Base-by-base conservation (phyloP, 306 rosid species). In the Inga oerstediana region DNA sequence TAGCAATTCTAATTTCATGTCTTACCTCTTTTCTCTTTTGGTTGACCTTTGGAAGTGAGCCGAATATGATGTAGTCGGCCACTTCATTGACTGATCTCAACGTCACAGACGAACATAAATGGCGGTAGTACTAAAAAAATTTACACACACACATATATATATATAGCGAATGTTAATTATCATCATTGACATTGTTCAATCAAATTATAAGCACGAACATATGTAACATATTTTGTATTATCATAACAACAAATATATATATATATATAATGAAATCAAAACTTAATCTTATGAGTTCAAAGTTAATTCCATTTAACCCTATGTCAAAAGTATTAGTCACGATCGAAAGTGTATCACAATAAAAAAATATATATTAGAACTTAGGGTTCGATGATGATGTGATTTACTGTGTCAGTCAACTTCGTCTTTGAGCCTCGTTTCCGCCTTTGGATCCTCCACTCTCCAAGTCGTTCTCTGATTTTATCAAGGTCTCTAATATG, bases 1-100 rank as follows among this genome's bases (percentile, higher is more conserved):
- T 30, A 64, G 17, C 58, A 52, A 14, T 17, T 52, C 7, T 1
- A 22, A 10, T 62, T 24, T 27, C 37, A 13, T 12, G 70, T 39
- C 37, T 64, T 34, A 78, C 81, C 81, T 78, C 52, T 15, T 10
- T 19, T 22, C 22, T 71, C 67, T 58, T 72, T 12, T 12, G 37
- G 14, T 13, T 43, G 7, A 45, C 10, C 27, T 30, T 44, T 5
- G 22, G 13, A 30, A 44, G 15, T 30, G 8, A 4, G 0, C 27
- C 35, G 0, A 12, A 68, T 14, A 44, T 52, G 0, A 80, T 72
- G 15, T 24, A 72, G 34, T 45, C 48, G 20, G 48, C 35, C 8
- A 46, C 83, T 2, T 80, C 83, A 0, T 12, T 7, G 3, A 13
- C 20, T 0, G 78, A 72, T 14, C 78, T 71, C 0, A 72, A 72